Base-by-base conservation (phyloP, 805 yeast species). In the Kazachstania psychrophila region DNA sequence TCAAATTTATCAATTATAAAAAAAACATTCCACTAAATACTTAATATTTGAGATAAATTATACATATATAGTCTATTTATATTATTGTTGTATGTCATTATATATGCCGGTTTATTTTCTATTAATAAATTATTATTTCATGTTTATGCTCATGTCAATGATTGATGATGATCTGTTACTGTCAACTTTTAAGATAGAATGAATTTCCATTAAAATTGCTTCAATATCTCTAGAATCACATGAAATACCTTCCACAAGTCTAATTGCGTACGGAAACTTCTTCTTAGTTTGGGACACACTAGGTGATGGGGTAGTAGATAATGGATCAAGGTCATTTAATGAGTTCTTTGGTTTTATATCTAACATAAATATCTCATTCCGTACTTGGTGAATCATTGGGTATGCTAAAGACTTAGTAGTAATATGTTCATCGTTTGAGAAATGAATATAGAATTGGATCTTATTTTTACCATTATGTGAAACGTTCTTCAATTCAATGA, bases 151-250 rank as follows among this genome's bases (percentile, higher is more conserved):
- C 12, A 10, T 22, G 8, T 7, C 33, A 20, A n/a, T 13, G n/a
- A n/a, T 18, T 28, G 20, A 16, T 8, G 13, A 12, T 2, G 11
- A 19, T 20, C 12, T 20, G 14, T 37, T 40, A 30, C 38, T 37
- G 24, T 42, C 46, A 14, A 26, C 33, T 22, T 39, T 39, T 16
- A 44, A 23, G 12, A 41, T 43, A 12, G 44, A 43, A 43, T 58
- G 58, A 12, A 58, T 52, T 23, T 51, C 58, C 13, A 41, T 34
- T 20, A 57, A 35, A 22, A 57, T 47, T 3, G 44, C 40, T 18
- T 47, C 58, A 18, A 57, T 44, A 28, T 57, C 60, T 13, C 38
- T 31, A 4, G 58, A 42, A 32, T 50, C 57, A 38, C 64, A 59
- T 6, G 60, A 45, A 7, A 59, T 47, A 34, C 60, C 58, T 31